Conservation (phyloP, 371 early-diverging fungal genomes). For the Mucor circinelloides region DNA sequence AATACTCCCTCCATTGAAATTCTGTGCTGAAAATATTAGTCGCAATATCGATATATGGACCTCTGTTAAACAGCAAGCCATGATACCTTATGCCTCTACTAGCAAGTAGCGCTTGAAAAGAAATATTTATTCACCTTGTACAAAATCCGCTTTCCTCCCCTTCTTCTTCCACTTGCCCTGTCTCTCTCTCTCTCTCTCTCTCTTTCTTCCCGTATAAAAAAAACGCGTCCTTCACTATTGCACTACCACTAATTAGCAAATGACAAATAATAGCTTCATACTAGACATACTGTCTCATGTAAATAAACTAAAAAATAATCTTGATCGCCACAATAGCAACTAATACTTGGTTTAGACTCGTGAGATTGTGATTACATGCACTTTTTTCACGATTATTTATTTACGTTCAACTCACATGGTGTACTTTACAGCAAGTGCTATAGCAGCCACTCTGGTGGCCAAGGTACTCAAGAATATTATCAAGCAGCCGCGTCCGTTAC, state of each 20-base stretch:
- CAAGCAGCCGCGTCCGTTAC: conserved; percentile 47
- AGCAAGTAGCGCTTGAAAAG: neutral
- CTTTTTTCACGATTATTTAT: conserved; percentile 25
- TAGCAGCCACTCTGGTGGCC: conserved; percentile 33
- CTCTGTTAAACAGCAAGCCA: conserved; percentile 6
- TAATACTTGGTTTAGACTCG: conserved; percentile 8
- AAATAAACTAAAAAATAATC: neutral
- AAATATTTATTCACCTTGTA: neutral
- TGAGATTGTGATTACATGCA: conserved; percentile 12
- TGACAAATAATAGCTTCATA: conserved; percentile 3
- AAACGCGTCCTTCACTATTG: neutral
- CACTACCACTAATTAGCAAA: neutral
- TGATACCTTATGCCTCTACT: neutral
- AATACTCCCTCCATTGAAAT: conserved; percentile 18
- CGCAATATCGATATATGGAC: conserved; percentile 41
- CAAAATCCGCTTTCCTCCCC: neutral
- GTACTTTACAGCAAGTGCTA: conserved; percentile 32
- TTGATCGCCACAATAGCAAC: neutral
- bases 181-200: neutral
- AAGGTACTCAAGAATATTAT: conserved; percentile 51
- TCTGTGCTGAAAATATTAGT: conserved; percentile 35
- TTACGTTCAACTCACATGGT: conserved; percentile 35
- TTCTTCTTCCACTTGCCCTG: neutral
- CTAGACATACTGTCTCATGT: conserved; percentile 12
- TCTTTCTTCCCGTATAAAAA: neutral